These are phyloP conservation scores for Talaromyces liani DNA, from an alignment of 495 filamentous ascomycete genomes.

Conservation along the genomic window DNA sequence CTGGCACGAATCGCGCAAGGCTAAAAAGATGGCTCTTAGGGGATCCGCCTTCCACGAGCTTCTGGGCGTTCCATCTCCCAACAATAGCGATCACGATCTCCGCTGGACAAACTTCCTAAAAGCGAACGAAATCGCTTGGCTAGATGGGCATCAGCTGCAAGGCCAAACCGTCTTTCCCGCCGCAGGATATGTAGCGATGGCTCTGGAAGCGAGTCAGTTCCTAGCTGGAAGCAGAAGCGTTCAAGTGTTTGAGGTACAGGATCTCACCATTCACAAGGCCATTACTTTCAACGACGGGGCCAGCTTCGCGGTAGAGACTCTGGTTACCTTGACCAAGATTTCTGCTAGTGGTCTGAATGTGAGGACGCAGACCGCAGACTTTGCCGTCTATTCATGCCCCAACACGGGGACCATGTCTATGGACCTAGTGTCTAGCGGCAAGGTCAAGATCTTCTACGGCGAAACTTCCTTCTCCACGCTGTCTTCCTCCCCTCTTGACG, in stretches of 20 bases:
- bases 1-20: no score
- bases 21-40: no score
- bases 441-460: no score
- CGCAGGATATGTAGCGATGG: slow-evolving; percentile 49
- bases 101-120: slow-evolving; percentile 23
- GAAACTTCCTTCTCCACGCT: no score
- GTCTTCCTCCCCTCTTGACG: no score
- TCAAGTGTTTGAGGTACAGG: not conserved
- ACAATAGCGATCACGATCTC: slow-evolving; percentile 9
- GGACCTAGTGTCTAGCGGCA: no score
- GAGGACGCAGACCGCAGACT: not conserved
- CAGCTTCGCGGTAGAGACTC: slow-evolving; percentile 26
- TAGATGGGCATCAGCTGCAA: slow-evolving; percentile 27
- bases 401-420: not conserved
- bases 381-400: not conserved
- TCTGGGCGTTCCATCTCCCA: slow-evolving; percentile 14
- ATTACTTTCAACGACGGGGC: slow-evolving; percentile 29
- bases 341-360: no score
- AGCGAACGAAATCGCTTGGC: slow-evolving; percentile 25
- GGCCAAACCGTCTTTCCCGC: slow-evolving; percentile 46
- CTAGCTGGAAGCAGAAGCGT: slow-evolving; percentile 3
- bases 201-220: slow-evolving; percentile 38
- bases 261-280: slow-evolving; percentile 13
- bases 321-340: slow-evolving; percentile 14
- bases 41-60: slow-evolving; percentile 15